A percentile compares a stretch with the other conserved stretches of the same genome.
phyloP scores from a whole-genome alignment of 2,329 filamentous ascomycete species.

The Verticillium tricorpus region DNA sequence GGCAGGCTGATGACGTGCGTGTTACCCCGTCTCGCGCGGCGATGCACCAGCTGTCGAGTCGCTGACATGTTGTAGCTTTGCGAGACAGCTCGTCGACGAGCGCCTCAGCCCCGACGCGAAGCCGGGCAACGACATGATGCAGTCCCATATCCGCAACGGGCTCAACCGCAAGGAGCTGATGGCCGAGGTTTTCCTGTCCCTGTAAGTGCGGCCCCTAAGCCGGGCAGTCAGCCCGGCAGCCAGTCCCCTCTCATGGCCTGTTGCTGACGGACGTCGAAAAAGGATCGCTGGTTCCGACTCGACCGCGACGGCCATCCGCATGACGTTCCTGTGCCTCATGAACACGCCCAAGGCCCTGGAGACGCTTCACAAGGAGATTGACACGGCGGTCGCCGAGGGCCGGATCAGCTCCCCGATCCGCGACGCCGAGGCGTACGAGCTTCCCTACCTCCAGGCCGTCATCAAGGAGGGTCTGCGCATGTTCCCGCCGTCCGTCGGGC shows the following conservation, averaged over 20 bases:
- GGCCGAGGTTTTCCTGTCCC: conserved; percentile 19
- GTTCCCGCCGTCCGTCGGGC: conserved; percentile 41
- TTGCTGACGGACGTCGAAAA: not conserved
- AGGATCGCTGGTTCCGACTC: conserved; percentile 32
- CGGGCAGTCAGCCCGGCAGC: too few species aligned
- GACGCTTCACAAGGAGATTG: conserved; percentile 44
- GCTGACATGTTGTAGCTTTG: conserved; percentile 15
- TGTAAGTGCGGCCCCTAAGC: not conserved
- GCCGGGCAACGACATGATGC: conserved; percentile 23
- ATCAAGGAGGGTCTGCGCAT: conserved; percentile 48
- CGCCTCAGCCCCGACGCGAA: conserved; percentile 20
- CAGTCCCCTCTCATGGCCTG: not conserved
- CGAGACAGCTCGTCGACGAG: conserved; percentile 21
- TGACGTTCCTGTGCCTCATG: conserved; percentile 45
- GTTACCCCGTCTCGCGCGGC: not conserved
- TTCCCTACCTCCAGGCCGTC: conserved; percentile 44
- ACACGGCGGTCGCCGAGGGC: conserved; percentile 17
- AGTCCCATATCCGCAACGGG: conserved; percentile 22
- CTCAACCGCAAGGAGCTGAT: conserved; percentile 20
- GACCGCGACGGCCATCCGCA: conserved; percentile 31
- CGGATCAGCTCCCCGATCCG: conserved; percentile 17
- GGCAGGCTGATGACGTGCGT: conserved; percentile 21
- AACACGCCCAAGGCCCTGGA: conserved; percentile 40
- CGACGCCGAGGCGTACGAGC: conserved; percentile 29
- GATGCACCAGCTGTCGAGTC: too few species aligned